A percentile compares a stretch with the other conserved stretches of the same genome.
phyloP scores from a whole-genome alignment of 2,329 filamentous ascomycete genomes.

The Alternaria gansuensis region DNA sequence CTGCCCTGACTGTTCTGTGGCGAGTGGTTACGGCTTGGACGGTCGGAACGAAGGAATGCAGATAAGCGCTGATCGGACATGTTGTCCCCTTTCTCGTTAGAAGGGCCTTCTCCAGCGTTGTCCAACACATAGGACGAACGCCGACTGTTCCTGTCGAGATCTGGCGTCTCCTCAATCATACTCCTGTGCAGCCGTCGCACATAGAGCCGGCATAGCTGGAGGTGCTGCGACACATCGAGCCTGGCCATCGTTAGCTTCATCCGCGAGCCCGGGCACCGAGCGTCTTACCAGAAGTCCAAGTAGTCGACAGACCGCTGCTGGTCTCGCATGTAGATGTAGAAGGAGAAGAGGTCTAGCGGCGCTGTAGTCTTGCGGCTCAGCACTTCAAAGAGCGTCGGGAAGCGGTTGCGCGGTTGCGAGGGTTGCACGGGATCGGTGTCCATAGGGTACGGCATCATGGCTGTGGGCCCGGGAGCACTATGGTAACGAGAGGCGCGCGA shows the following conservation, averaged over 20 bases:
- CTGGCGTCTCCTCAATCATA: conserved; percentile 90
- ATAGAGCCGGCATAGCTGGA: conserved; percentile 96
- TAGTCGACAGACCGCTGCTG: conserved; percentile 98
- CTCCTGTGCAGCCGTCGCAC: conserved; percentile 93
- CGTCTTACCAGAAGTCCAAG: conserved; percentile 89
- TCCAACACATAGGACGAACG: conserved; percentile 82
- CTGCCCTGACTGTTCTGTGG: conserved; percentile 59
- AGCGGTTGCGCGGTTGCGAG: conserved; percentile 71
- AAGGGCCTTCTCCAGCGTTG: conserved; percentile 69
- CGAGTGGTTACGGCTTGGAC: conserved; percentile 56
- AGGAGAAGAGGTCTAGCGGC: conserved; percentile 95
- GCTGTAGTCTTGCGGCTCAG: conserved; percentile 92
- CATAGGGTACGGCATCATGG: conserved; percentile 38
- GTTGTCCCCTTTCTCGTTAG: conserved; percentile 67
- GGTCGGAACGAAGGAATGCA: conserved; percentile 77
- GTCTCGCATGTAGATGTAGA: conserved; percentile 99
- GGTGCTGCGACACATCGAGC: conserved; percentile 99
- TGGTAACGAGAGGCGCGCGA: conserved; percentile 31
- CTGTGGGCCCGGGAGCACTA: conserved; percentile 7
- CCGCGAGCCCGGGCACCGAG: background rate
- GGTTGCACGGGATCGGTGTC: conserved; percentile 21
- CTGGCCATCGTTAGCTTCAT: conserved; percentile 60
- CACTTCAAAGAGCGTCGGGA: conserved; percentile 96
- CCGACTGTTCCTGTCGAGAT: conserved; percentile 85
- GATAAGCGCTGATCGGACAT: conserved; percentile 90